A percentile compares a stretch with the other conserved stretches of the same genome.
Conservation (phyloP, 163 green algal genomes). For the Volvox carteri region DNA sequence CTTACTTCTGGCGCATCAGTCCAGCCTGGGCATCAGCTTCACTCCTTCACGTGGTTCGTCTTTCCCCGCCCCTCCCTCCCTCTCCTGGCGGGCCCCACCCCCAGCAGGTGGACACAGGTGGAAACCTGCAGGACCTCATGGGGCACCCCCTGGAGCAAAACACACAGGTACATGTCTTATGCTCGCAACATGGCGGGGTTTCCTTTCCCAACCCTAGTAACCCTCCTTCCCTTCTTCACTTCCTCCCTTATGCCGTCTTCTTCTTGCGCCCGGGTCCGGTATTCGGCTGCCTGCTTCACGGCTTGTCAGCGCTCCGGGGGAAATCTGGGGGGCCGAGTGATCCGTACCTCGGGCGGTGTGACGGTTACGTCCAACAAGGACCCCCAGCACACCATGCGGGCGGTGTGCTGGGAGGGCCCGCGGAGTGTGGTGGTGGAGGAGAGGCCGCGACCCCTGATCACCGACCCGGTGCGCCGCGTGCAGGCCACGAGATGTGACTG, state of each 20-base stretch:
- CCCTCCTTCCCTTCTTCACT: no score
- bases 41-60: no score
- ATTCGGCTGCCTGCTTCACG: not conserved
- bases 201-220: no score
- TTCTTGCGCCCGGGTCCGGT: no score
- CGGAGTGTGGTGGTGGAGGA: slow-evolving; percentile 67
- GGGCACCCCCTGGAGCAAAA: slow-evolving; percentile 39
- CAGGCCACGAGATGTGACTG: not conserved
- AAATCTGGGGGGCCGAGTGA: slow-evolving; percentile 51
- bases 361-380: slow-evolving; percentile 54
- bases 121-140: slow-evolving; percentile 36
- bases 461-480: slow-evolving; percentile 63
- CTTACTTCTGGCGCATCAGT: no score
- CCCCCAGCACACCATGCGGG: slow-evolving; percentile 45
- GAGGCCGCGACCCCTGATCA: slow-evolving; percentile 62
- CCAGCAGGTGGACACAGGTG: slow-evolving; percentile 48
- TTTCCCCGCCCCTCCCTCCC: no score
- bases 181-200: no score
- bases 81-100: no score
- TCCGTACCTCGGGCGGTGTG: slow-evolving; percentile 9
- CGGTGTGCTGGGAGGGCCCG: slow-evolving; percentile 67
- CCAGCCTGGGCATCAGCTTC: no score
- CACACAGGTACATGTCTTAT: no score
- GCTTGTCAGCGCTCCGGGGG: slow-evolving; percentile 24
- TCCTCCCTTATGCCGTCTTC: no score